Base-by-base conservation (phyloP, 208 protist species). In the Vickermania spadyakhi region DNA sequence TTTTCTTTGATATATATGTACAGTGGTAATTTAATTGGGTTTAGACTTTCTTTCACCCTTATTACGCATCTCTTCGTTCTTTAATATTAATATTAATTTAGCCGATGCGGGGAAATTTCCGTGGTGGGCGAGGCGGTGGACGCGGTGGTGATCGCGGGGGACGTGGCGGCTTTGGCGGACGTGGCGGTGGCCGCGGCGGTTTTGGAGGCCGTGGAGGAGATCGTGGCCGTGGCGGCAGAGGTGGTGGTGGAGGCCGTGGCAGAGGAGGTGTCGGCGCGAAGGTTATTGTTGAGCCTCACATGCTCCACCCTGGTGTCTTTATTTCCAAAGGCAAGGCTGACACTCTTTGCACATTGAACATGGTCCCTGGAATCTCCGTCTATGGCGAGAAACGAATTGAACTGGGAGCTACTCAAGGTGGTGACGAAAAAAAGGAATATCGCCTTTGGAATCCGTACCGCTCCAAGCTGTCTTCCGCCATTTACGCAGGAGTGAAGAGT, bases 361-460 rank as follows among this genome's bases (percentile, higher is more conserved):
- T 99, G 70, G 96, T 97, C 28, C 95, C 97, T 29, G 99, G 99
- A 3, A 96, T 99, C 55, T 95, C 94, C 41, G 98, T 99, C 0
- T 99, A 99, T 73, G 98, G 97, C 23, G 99, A 99, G 82, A 99
- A 99, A 84, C 83, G 98, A 49, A 97, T 99, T 57, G 76, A 89
- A 63, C 73, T 86, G 60, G 84, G 81, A n/a, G 74, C 76, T 18
- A 77, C 80, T 28, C 77, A 89, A 58, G 73, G 73, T 63, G 81
- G 85, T 26, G 94, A 93, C 51, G 89, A 97, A 41, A 99, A 99
- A 78, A 97, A 98, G 63, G 98, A 99, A 86, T 99, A 99, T 85
- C 96, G 99, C 67, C 91, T 99, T 29, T 99, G 99, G 99, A 99
- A 99, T 79, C 99, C 99, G 14, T 99, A 99, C 94, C 81, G 99